A percentile compares a stretch with the other conserved stretches of the same genome.
These are phyloP conservation scores for Annulohypoxylon nitens DNA, from an alignment of 495 filamentous ascomycete genomes.

Conservation along the genomic window DNA sequence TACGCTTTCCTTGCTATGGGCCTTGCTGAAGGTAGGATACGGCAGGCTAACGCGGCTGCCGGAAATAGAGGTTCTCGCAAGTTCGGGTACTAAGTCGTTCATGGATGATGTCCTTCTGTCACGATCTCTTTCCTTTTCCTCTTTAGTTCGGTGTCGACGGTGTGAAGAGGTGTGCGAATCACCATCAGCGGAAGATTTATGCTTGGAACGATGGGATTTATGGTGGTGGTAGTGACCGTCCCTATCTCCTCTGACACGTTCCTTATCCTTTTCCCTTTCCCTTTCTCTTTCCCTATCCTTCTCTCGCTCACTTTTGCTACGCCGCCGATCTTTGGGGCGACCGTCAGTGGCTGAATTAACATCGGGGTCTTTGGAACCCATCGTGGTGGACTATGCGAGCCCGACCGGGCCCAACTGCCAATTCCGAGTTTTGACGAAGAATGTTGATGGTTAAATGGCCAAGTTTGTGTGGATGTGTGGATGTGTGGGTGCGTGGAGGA, in stretches of 20 bases:
- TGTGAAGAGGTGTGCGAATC: slow-evolving; percentile 55
- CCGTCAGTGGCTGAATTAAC: slow-evolving; percentile 54
- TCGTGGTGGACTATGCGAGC: slow-evolving; percentile 56
- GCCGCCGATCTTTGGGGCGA: slow-evolving; percentile 57
- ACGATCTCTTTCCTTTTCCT: slow-evolving; percentile 57
- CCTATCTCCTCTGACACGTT: slow-evolving; percentile 40
- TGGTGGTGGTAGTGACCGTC: slow-evolving; percentile 48
- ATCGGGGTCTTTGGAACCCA: slow-evolving; percentile 63
- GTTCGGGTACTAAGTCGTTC: slow-evolving; percentile 65
- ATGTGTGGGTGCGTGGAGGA: neutral
- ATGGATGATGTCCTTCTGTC: slow-evolving; percentile 54
- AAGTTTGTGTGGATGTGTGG: slow-evolving; percentile 18
- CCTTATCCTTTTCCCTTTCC: slow-evolving; percentile 48
- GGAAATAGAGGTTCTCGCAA: slow-evolving; percentile 54
- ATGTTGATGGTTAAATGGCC: slow-evolving; percentile 7
- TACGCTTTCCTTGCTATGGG: slow-evolving; percentile 86
- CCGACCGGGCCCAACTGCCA: slow-evolving; percentile 47
- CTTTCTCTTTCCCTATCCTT: slow-evolving; percentile 48
- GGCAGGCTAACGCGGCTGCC: slow-evolving; percentile 71
- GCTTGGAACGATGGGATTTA: slow-evolving; percentile 55
- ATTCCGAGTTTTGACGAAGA: slow-evolving; percentile 21
- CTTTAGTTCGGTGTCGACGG: slow-evolving; percentile 56
- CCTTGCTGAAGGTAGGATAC: slow-evolving; percentile 90
- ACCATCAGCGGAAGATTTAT: slow-evolving; percentile 54
- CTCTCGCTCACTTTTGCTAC: slow-evolving; percentile 53